phyloP scores from a whole-genome alignment of 352 stramenopile genomes.

The Phytopythium boreale region DNA sequence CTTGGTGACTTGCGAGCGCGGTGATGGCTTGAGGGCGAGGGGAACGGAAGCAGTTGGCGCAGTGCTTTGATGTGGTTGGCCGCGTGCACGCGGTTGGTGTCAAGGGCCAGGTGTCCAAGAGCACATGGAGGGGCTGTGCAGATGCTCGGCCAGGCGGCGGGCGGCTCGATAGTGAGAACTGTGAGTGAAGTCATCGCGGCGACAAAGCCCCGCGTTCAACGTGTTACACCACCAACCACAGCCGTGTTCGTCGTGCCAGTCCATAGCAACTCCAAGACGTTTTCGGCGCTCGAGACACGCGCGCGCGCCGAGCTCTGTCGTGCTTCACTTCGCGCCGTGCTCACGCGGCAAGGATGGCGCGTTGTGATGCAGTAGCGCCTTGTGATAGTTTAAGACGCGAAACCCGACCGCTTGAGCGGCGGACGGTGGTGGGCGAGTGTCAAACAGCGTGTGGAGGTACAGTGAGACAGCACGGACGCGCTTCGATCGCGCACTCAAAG shows the following conservation, averaged over 20 bases:
- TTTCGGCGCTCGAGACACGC: constrained; percentile 3
- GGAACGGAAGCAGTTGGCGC: not conserved
- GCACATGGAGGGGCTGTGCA: not conserved
- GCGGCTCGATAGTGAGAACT: too few species aligned
- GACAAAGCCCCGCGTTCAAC: not conserved
- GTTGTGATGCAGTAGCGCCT: too few species aligned
- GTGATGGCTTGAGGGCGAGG: not conserved
- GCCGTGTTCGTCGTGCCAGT: not conserved
- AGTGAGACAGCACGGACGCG: not conserved
- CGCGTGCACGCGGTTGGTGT: not conserved
- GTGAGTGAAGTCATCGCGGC: too few species aligned
- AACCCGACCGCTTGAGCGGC: not conserved
- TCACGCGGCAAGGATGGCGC: not conserved
- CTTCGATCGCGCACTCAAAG: not conserved
- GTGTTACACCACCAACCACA: too few species aligned
- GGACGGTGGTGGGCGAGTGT: too few species aligned
- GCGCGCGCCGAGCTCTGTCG: not conserved
- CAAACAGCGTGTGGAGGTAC: not conserved
- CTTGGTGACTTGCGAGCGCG: not conserved
- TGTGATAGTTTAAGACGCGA: too few species aligned
- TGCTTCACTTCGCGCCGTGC: not conserved
- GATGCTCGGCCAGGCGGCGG: too few species aligned
- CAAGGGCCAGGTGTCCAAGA: not conserved
- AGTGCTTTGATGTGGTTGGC: not conserved
- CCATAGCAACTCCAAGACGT: not conserved